These are phyloP conservation scores for Waltergamsia citrina DNA, from an alignment of 2,329 filamentous ascomycete genomes.

Conservation along the genomic window DNA sequence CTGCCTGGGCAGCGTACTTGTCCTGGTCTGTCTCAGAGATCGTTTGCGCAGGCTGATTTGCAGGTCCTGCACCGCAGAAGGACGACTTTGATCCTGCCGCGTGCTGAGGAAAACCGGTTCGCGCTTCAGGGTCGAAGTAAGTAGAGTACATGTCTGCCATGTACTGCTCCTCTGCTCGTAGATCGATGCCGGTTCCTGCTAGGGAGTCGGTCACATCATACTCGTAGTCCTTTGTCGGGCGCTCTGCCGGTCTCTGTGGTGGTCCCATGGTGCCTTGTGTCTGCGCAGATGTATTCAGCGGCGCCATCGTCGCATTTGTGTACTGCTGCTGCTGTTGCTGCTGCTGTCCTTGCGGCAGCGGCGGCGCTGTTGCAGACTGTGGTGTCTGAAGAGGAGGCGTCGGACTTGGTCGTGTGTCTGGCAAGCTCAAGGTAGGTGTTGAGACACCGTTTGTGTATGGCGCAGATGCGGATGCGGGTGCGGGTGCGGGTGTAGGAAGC, in stretches of 20 bases:
- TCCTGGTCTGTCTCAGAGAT: constrained; percentile 42
- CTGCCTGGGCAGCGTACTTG: constrained; percentile 55
- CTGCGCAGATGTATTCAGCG: constrained; percentile 14
- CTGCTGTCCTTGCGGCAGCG: not conserved
- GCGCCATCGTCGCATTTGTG: constrained; percentile 17
- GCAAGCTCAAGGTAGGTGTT: constrained; percentile 22
- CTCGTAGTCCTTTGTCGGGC: constrained; percentile 50
- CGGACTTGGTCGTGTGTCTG: constrained; percentile 19
- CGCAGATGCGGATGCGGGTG: constrained; percentile 23
- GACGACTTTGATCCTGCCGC: constrained; percentile 43
- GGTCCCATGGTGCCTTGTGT: constrained; percentile 38
- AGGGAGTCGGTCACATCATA: constrained; percentile 79
- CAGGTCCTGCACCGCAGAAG: constrained; percentile 56
- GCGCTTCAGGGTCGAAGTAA: constrained; percentile 35
- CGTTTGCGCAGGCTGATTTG: constrained; percentile 50
- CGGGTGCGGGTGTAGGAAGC: constrained; percentile 19
- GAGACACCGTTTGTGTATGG: constrained; percentile 28
- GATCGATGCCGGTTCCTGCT: constrained; percentile 75
- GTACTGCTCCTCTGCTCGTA: constrained; percentile 78
- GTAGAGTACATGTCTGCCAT: constrained; percentile 58
- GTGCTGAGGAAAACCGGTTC: constrained; percentile 41
- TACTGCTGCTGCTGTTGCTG: constrained; percentile 9
- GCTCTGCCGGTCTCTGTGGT: constrained; percentile 52
- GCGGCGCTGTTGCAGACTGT: constrained; percentile 14
- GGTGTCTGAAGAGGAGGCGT: constrained; percentile 20